These are phyloP conservation scores for Lachnellula suecica DNA, from an alignment of 2,329 filamentous ascomycete species.

Conservation along the genomic window DNA sequence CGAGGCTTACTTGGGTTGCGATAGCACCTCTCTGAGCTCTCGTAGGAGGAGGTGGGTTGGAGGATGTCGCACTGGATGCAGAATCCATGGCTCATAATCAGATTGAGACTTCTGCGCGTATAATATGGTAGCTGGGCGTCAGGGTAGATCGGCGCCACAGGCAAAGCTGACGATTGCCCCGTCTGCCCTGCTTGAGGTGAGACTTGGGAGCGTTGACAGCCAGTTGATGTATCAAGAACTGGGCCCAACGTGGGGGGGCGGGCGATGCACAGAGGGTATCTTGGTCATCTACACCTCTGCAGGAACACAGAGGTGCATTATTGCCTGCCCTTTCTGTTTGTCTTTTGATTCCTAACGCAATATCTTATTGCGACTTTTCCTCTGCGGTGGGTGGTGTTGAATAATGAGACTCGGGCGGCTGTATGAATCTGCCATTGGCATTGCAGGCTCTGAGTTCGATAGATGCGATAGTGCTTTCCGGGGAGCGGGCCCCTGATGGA, in stretches of 20 bases:
- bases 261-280: background rate
- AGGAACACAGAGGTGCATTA: slow-evolving; percentile 6
- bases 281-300: slow-evolving; percentile 3
- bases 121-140: too few relatives aligned
- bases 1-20: slow-evolving; percentile 42
- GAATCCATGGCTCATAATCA: slow-evolving; percentile 23
- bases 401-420: background rate
- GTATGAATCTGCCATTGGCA: slow-evolving; percentile 1
- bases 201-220: background rate
- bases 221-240: slow-evolving; percentile 1
- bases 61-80: slow-evolving; percentile 21
- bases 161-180: too few relatives aligned
- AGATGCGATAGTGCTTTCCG: background rate
- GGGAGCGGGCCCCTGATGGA: background rate
- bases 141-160: too few relatives aligned
- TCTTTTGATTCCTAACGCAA: background rate
- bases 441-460: slow-evolving; percentile 1
- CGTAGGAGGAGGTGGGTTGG: slow-evolving; percentile 20
- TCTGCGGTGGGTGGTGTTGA: background rate
- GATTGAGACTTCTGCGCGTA: background rate
- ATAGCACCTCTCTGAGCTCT: slow-evolving; percentile 47
- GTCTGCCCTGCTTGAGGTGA: too few relatives aligned
- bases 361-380: background rate
- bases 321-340: background rate
- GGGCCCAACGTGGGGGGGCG: background rate